Base-by-base conservation (phyloP, 768 basidiomycete species). In the Calocera cornea region DNA sequence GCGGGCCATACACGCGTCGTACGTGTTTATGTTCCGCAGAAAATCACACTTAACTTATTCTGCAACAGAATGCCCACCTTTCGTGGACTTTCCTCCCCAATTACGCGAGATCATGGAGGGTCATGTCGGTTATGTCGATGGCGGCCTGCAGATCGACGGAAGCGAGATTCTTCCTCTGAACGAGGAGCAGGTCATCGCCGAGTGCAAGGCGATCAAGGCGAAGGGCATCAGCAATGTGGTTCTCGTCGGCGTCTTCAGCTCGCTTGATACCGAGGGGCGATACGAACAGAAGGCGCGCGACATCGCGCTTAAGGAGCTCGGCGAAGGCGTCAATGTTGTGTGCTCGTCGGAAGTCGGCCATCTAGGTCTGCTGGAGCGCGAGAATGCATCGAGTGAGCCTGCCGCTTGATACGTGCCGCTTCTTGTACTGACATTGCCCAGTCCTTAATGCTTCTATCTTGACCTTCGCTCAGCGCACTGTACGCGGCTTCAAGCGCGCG, bases 391-490 rank as follows among this genome's bases (percentile, higher is more conserved):
- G 29, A 60, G 54, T 60, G 54, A 60, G 54, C 31, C 2, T 33
- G 7, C 22, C n/a, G n/a, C n/a, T n/a, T n/a, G n/a, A n/a, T n/a
- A n/a, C n/a, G n/a, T n/a, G n/a, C n/a, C n/a, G n/a, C n/a, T n/a
- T n/a, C n/a, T n/a, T n/a, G n/a, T n/a, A n/a, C n/a, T n/a, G n/a
- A n/a, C 11, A 29, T 16, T 29, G 75, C n/a, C n/a, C 84, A 16
- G 87, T 88, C 68, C 79, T 87, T 68, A 88, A 87, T 69, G 86
- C 86, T 0, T 83, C 86, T 1, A 81, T 87, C 70, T 78, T 85
- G 38, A 75, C 79, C 34, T 87, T 84, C 73, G 86, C 87, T 0
- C 80, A 79, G 64, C 78, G 77, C 63, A 86, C 85, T 0, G 81
- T 87, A 41, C 69, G 75, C 0, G 82, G 83, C 17, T 87, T 87